Evolutionary conservation across 1,139 yeast genomes (phyloP).

Genomic region (Saccharomyces hybrid): DNA sequence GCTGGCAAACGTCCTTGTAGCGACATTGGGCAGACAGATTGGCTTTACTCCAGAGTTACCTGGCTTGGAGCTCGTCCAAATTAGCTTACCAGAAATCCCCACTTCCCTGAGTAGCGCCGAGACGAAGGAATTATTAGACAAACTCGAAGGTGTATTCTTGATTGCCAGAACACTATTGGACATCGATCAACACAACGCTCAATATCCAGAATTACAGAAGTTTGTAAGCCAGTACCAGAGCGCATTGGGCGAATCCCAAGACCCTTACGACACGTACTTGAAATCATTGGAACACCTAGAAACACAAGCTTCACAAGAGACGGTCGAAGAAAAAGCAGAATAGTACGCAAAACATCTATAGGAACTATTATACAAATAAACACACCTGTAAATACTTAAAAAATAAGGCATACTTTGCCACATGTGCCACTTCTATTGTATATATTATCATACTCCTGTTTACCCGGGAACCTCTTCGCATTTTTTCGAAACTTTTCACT

Average conservation of each 20-base stretch:
- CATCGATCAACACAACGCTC: slow-evolving; percentile 20
- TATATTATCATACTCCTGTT: background rate
- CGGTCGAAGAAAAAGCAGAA: background rate
- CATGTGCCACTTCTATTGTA: background rate
- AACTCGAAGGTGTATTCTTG: slow-evolving; percentile 20
- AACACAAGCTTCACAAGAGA: background rate
- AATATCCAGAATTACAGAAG: slow-evolving; percentile 15
- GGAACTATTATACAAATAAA: background rate
- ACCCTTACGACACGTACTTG: slow-evolving; percentile 18
- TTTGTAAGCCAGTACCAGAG: slow-evolving; percentile 17
- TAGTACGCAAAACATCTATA: background rate
- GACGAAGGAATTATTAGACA: slow-evolving; percentile 12
- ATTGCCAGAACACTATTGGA: slow-evolving; percentile 20
- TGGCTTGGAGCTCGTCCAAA: background rate
- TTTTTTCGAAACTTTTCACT: background rate
- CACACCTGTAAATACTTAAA: slow-evolving; percentile 2
- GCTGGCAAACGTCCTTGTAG: slow-evolving; percentile 17
- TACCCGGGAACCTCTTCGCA: background rate
- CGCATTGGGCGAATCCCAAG: slow-evolving; percentile 9
- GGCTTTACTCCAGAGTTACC: slow-evolving; percentile 2
- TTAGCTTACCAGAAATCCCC: slow-evolving; percentile 11
- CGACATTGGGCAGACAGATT: slow-evolving; percentile 18
- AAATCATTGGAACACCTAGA: slow-evolving; percentile 6
- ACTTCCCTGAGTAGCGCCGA: slow-evolving; percentile 8
- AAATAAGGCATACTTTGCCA: background rate